These are phyloP conservation scores for Nicotiana undulata DNA, from an alignment of 257 asterid genomes.

Conservation along the genomic window DNA sequence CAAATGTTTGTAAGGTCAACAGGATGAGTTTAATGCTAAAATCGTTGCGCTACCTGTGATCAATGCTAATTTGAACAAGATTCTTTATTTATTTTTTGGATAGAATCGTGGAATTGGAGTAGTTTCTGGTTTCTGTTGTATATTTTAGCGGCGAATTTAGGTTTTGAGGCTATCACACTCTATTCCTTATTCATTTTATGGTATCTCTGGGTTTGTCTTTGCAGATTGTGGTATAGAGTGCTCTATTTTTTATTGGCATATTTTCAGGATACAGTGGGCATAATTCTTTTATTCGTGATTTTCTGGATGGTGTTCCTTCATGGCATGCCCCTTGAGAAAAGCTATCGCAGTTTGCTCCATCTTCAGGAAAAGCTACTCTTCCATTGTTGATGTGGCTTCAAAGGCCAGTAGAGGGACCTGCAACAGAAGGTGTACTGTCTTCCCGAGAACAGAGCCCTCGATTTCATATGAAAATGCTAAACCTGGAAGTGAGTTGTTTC, in stretches of 20 bases:
- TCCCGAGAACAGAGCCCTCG: neutral
- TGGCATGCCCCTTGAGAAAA: constrained; percentile 4
- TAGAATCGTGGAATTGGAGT: neutral
- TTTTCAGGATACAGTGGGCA: neutral
- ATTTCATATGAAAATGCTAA: constrained; percentile 6
- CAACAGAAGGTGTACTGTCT: neutral
- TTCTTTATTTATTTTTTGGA: neutral
- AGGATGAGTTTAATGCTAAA: neutral
- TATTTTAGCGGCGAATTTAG: neutral
- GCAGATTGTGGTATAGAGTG: neutral
- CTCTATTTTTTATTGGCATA: neutral
- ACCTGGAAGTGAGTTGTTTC: neutral
- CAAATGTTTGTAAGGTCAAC: neutral
- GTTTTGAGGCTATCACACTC: neutral
- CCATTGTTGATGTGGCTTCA: neutral
- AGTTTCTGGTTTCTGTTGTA: neutral
- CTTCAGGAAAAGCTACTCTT: constrained; percentile 9
- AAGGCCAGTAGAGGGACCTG: constrained; percentile 17
- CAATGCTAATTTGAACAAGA: neutral
- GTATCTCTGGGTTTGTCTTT: neutral
- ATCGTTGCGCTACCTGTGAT: neutral
- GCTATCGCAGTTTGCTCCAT: constrained; percentile 8
- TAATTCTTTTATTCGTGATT: neutral
- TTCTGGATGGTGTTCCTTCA: neutral
- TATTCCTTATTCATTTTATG: neutral